Conservation (phyloP, 1,284 basidiomycete species). For the Volvariella surrecta region DNA sequence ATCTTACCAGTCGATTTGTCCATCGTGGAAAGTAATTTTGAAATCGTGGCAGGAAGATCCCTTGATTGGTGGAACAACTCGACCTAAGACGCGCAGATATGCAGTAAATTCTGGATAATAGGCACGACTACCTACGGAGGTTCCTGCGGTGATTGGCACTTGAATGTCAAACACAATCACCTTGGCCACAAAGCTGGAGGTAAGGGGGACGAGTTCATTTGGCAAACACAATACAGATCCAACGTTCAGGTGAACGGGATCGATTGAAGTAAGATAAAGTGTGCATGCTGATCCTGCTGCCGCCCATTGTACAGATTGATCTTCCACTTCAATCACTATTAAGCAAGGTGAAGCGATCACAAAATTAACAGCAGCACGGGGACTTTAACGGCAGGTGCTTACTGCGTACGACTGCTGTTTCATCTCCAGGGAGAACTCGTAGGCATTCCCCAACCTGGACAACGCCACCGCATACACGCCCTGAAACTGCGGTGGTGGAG, state of each 20-base stretch:
- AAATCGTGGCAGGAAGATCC: conserved; percentile 84
- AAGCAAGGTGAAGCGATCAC: conserved; percentile 3
- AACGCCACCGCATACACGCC: conserved; percentile 83
- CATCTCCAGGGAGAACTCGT: conserved; percentile 87
- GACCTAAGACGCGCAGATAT: conserved; percentile 36
- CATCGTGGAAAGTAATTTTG: conserved; percentile 69
- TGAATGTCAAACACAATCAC: conserved; percentile 93
- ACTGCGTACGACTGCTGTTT: conserved; percentile 81
- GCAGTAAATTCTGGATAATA: conserved; percentile 2
- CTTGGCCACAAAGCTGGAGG: conserved; percentile 72
- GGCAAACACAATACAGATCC: conserved; percentile 86
- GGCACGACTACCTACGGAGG: conserved; percentile 48
- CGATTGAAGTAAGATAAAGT: conserved; percentile 78
- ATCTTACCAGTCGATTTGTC: conserved; percentile 76
- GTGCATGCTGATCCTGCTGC: conserved; percentile 88
- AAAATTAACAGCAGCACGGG: background rate
- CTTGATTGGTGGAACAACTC: conserved; percentile 94
- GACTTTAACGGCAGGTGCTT: conserved; percentile 11
- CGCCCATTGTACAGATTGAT: conserved; percentile 76
- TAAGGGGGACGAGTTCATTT: conserved; percentile 63
- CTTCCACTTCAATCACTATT: conserved; percentile 82
- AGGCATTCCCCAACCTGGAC: conserved; percentile 89
- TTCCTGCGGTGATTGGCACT: conserved; percentile 83
- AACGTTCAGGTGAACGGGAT: conserved; percentile 80
- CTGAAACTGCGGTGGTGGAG: conserved; percentile 77